Evolutionary conservation across 164 flowering plant species (phyloP), one percentile per base, ranked within the genome.

Genomic region (Cinnamomum chago): DNA sequence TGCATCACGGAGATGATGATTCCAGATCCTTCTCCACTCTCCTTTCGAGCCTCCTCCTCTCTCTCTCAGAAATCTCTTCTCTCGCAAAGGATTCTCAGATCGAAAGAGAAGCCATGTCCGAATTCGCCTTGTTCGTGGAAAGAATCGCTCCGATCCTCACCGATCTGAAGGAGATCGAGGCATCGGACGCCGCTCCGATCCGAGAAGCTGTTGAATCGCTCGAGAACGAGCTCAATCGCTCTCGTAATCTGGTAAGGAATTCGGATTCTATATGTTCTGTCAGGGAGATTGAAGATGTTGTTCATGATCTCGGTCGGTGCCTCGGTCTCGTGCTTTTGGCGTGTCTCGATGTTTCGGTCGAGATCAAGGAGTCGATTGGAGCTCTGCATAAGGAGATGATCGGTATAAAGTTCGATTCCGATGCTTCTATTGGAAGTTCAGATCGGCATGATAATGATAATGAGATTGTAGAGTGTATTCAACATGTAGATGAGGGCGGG

Each of bases 261-360:
- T 77, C 70, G 13, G 62, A 51, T 20, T 65, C 77, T 1, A 65
- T 52, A 33, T 28, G 76, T n/a, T 68, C 80, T 3, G 50, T 65
- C 1, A 78, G 77, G 27, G 76, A 76, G 28, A 73, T 89, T 0
- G 85, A 90, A 74, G 75, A 75, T 5, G 30, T 82, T 24, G 76
- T 73, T 2, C 88, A 82, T 28, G 87, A 81, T 65, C 78, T 89
- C 7, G 97, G 91, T 13, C 74, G 90, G 51, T 87, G 91, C 10
- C 75, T 90, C 71, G 94, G 92, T 51, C 86, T 89, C 15, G 80
- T 89, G 67, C 79, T 88, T 0, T 74, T 88, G 72, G 80, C 90
- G 1, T 33, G 82, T 70, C 75, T 73, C 35, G 87, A 86, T 14
- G 74, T 82, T 20, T 68, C 86, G 2, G 28, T 73, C 2, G 84